Percentiles rank a stretch among this genome's conserved stretches.
Evolutionary conservation across 1,139 yeast species (phyloP).

Genomic region (Candida smagusa): DNA sequence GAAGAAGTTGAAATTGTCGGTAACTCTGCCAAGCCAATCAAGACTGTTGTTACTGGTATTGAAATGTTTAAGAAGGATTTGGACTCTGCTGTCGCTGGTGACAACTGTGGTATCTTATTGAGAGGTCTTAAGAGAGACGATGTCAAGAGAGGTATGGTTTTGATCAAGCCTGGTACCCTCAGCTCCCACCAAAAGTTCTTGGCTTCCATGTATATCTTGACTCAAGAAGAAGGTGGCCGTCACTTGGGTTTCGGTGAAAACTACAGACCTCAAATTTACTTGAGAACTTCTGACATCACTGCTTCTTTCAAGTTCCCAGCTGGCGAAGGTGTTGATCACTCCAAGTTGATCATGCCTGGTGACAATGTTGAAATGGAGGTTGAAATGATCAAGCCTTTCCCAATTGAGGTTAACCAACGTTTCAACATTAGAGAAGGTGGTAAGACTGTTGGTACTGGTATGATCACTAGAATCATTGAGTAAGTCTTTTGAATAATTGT

Average conservation of each 20-base stretch:
- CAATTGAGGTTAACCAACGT: slow-evolving; percentile 94
- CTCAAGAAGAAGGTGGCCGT: slow-evolving; percentile 99
- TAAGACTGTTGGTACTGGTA: slow-evolving; percentile 97
- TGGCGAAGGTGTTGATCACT: slow-evolving; percentile 75
- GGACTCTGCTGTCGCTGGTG: slow-evolving; percentile 98
- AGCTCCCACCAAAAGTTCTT: slow-evolving; percentile 92
- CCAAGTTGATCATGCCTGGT: slow-evolving; percentile 95
- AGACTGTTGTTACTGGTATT: slow-evolving; percentile 95
- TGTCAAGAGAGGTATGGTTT: slow-evolving; percentile 95
- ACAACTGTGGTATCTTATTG: slow-evolving; percentile 94
- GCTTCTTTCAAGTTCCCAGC: slow-evolving; percentile 90
- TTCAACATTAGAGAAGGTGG: slow-evolving; percentile 99
- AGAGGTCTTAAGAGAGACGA: slow-evolving; percentile 99
- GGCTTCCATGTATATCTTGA: slow-evolving; percentile 87
- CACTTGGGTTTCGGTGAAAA: slow-evolving; percentile 95
- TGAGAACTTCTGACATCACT: slow-evolving; percentile 95
- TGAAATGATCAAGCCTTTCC: slow-evolving; percentile 87
- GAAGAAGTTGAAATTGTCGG: slow-evolving; percentile 98
- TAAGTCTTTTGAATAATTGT: slow-evolving; percentile 20
- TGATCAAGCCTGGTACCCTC: slow-evolving; percentile 89
- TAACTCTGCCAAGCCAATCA: slow-evolving; percentile 77
- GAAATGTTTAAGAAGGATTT: slow-evolving; percentile 99
- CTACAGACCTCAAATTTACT: slow-evolving; percentile 97
- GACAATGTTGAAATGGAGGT: slow-evolving; percentile 97
- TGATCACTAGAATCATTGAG: slow-evolving; percentile 90